Evolutionary conservation across 2,329 filamentous ascomycete genomes (phyloP), one percentile per base, ranked within the genome.

Genomic region (Penicillium sp.): DNA sequence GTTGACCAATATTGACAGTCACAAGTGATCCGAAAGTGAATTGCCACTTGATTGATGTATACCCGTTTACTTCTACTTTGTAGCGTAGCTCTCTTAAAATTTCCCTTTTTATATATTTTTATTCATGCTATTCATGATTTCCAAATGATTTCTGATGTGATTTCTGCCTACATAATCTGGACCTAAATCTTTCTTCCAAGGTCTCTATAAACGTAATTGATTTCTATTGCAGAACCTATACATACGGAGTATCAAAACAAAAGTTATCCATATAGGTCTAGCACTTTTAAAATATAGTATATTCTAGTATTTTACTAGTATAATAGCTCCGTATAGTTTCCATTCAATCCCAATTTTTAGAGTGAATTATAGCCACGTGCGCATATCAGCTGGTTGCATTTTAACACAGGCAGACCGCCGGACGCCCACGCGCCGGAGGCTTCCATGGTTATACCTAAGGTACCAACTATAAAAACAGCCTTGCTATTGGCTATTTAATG

Each of bases 321-420:
- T 11, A 10, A 19, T n/a, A 44, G 28, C 10, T 44, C 28, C 8
- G 2, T 35, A 35, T 35, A 25, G 5, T 33, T 11, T 2, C 4
- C 43, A 44, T 14, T 26, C 26, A 33, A 45, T 25, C 43, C 33
- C 9, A 8, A 12, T n/a, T n/a, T 19, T 25, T 25, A 22, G 42
- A 22, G 17, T 31, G n/a, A 45, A 45, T 45, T n/a, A 33, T 14
- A 25, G 14, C 43, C 43, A 45, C 43, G 43, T 45, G 43, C 19
- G 30, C 43, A 45, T 22, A 35, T 45, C 30, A 33, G 28, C 28
- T 45, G 17, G 30, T 45, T 30, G 42, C 42, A 31, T 4, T 31
- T 19, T 1, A 16, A n/a, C 9, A n/a, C n/a, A n/a, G n/a, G 12
- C 16, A 16, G 12, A 16, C 43, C 30, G 28, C 12, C 42, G 43